Evolutionary conservation across 768 basidiomycete species (phyloP).

Genomic region (Trametes cingulata): DNA sequence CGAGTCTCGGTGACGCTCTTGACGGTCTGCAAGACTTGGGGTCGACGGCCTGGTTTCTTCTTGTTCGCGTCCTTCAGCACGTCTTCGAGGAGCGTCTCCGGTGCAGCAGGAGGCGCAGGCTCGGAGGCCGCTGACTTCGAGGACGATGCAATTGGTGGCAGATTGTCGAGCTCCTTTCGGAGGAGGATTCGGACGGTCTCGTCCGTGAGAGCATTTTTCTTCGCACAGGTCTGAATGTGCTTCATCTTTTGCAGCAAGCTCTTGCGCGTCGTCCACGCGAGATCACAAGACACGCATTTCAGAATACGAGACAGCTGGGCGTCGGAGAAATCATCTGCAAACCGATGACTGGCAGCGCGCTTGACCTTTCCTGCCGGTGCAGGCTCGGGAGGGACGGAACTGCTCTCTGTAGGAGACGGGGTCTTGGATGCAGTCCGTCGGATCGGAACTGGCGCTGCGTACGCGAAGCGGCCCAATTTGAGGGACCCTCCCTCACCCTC

Average conservation of each 20-base stretch:
- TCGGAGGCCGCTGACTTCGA: slow-evolving; percentile 8
- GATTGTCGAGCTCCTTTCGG: slow-evolving; percentile 45
- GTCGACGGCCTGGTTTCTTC: slow-evolving; percentile 45
- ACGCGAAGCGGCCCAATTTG: slow-evolving; percentile 46
- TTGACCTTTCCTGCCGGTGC: neutral
- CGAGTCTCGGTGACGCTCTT: slow-evolving; percentile 50
- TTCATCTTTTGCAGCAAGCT: slow-evolving; percentile 58
- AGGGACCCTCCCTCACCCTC: slow-evolving; percentile 31
- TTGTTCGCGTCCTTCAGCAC: slow-evolving; percentile 48
- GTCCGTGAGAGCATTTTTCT: slow-evolving; percentile 52
- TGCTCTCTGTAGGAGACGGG: neutral
- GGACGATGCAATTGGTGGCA: slow-evolving; percentile 13
- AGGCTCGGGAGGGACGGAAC: neutral
- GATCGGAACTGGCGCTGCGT: slow-evolving; percentile 12
- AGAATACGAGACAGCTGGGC: slow-evolving; percentile 47
- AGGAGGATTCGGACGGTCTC: slow-evolving; percentile 59
- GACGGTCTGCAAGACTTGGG: slow-evolving; percentile 44
- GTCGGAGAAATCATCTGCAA: slow-evolving; percentile 43
- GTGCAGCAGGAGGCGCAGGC: slow-evolving; percentile 29
- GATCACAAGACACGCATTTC: slow-evolving; percentile 65
- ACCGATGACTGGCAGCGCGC: neutral
- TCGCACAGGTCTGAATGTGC: slow-evolving; percentile 71
- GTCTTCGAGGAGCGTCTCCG: slow-evolving; percentile 52
- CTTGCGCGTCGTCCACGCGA: slow-evolving; percentile 72
- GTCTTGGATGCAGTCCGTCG: slow-evolving; percentile 8